A percentile compares a stretch with the other conserved stretches of the same genome.
These are phyloP conservation scores for Leersia perrieri DNA, from an alignment of 176 grass and related monocot species.

Conservation along the genomic window DNA sequence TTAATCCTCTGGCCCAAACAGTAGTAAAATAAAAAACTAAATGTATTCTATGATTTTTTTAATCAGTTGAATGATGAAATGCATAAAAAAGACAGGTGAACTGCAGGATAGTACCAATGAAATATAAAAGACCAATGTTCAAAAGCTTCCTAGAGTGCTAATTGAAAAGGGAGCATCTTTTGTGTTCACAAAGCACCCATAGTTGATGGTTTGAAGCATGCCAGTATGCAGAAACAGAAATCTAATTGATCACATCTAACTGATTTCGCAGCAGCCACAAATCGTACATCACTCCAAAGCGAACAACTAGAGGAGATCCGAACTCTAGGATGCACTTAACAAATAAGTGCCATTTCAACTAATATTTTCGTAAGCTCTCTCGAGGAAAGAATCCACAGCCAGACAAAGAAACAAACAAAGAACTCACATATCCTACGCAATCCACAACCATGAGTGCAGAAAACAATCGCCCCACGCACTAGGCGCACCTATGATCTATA, in stretches of 20 bases:
- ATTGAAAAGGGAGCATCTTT: too few species aligned
- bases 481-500: background rate
- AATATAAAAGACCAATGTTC: background rate
- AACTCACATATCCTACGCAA: background rate
- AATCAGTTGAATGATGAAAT: background rate
- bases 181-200: background rate
- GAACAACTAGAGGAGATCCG: background rate
- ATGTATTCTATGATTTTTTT: too few species aligned
- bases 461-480: too few species aligned
- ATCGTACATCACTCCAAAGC: background rate
- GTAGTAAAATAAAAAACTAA: background rate
- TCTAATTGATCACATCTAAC: too few species aligned
- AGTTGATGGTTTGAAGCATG: background rate
- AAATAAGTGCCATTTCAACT: background rate
- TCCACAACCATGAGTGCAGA: too few species aligned
- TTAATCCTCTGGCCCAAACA: background rate
- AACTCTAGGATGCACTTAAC: background rate
- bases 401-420: too few species aligned
- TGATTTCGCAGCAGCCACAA: background rate
- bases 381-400: too few species aligned
- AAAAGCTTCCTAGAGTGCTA: too few species aligned
- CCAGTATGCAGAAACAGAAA: background rate
- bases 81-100: background rate
- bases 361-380: background rate
- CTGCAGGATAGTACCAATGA: background rate